phyloP scores from a whole-genome alignment of 176 grass and related monocot genomes.

The Chrysopogon serrulatus region DNA sequence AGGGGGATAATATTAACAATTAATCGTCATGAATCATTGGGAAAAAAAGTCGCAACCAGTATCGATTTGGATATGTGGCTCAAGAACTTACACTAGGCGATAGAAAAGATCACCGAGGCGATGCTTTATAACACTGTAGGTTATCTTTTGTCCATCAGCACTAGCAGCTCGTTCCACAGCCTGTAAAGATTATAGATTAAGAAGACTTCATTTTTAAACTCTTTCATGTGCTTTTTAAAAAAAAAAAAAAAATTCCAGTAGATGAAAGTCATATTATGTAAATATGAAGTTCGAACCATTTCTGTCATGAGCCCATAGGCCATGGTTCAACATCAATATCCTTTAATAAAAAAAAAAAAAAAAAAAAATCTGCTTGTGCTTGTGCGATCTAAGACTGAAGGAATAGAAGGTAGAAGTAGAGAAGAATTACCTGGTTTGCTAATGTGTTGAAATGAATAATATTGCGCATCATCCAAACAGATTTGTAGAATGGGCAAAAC shows the following conservation, averaged over 20 bases:
- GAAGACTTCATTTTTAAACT: neutral
- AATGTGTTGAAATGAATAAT: conserved; percentile 84
- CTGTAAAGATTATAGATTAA: conserved; percentile 35
- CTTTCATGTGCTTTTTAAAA: neutral
- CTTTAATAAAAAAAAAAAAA: conserved; percentile 19
- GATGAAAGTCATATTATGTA: neutral
- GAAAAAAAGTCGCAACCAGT: neutral
- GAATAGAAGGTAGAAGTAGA: neutral
- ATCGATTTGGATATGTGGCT: neutral
- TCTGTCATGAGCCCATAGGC: neutral
- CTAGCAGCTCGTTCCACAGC: conserved; percentile 82
- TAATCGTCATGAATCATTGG: neutral
- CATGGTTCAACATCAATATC: neutral
- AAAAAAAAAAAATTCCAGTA: neutral
- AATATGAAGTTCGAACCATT: neutral
- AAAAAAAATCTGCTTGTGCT: neutral
- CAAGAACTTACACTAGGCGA: conserved; percentile 79
- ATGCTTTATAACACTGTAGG: conserved; percentile 81
- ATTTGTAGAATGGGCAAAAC: conserved; percentile 92
- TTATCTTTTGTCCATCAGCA: conserved; percentile 91
- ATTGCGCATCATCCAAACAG: conserved; percentile 95
- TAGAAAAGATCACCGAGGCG: conserved; percentile 87
- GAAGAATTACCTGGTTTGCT: conserved; percentile 62
- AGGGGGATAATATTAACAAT: neutral
- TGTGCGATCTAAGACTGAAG: neutral